Evolutionary conservation across 805 yeast species (phyloP), one percentile per base, ranked within the genome.

Genomic region (Maudiozyma saulgeensis): DNA sequence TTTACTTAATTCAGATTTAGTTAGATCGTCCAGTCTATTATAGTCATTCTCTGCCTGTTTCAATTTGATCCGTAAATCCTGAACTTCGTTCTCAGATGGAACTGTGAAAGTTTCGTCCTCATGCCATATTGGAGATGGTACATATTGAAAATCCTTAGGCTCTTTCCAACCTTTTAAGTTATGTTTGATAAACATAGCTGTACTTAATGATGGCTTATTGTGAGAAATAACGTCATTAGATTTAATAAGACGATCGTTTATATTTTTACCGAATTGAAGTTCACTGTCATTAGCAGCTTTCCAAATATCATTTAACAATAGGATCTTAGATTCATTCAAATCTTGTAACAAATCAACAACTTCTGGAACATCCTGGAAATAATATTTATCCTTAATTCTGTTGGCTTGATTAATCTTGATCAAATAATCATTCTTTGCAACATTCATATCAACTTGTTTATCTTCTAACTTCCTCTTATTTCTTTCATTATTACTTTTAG

Each of bases 101-200:
- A 80, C 75, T 53, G 83, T 74, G 59, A 86, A 75, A 35, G 77
- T 70, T 55, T 88, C 96, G 66, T 93, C 97, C 61, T 93, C 99
- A 67, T 91, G 98, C 99, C 99, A 93, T 41, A 93, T 83, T 31
- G 89, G 82, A 25, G 95, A 82, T 1, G 98, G 96, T 53, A 86
- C 77, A 60, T 85, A 93, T 55, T 79, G 75, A 61, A 85, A 87
- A 68, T 91, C 98, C 6, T 71, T 72, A 1, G 97, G 98, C 58
- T 89, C 97, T 43, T 73, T 74, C 97, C 96, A 93, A 15, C 71
- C 72, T 18, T 69, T 67, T 25, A 76, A 53, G 64, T 93, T 93
- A 68, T 93, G 99, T 61, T 89, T 89, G 49, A 89, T 81, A 67
- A 82, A 93, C 97, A 93, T 91, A 34, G 87, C 82, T 0, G 90